Base-by-base conservation (phyloP, 2,329 filamentous ascomycete species). In the Paramyrothecium roridum region DNA sequence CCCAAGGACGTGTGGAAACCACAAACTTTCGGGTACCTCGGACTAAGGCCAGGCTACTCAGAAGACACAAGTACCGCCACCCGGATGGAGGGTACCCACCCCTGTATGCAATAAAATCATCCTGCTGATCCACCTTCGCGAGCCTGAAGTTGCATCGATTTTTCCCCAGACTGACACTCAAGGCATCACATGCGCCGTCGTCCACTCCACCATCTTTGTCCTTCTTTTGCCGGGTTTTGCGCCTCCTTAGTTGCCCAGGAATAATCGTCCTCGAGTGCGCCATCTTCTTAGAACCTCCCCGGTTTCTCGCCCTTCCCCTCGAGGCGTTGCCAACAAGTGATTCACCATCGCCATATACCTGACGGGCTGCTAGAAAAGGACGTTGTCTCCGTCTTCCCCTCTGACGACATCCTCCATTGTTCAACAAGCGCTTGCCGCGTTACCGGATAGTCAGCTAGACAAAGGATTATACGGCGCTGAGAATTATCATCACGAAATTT, bases 161-260 rank as follows among this genome's bases (percentile, higher is more conserved):
- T 62, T 67, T 52, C 63, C 60, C 67, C 62, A 61, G 63, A 63
- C 59, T 58, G 50, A 57, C 60, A 61, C 54, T 57, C 56, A 59
- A 58, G 59, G 52, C 66, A 65, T 71, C 69, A 71, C 66, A 71
- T 70, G 69, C 56, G 59, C 67, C 60, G 53, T 56, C 61, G 58
- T 57, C 63, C 56, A 61, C 60, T 65, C 63, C 63, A 62, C 56
- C 63, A 60, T 52, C 60, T 51, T 52, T 54, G 23, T 56, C 48
- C 40, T 17, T 46, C 48, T 21, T 13, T 49, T 47, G 23, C 49
- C 30, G 34, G 49, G 13, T 48, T 52, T 20, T 30, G 59, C 57
- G 56, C 52, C 56, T 40, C 33, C 46, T 50, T 23, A 54, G 46
- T 48, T 19, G 6, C 10, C 26, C 26, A 30, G 26, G 6, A 30